Conservation (phyloP, 495 filamentous ascomycete species). For the Hypoxylon lienhwacheense region DNA sequence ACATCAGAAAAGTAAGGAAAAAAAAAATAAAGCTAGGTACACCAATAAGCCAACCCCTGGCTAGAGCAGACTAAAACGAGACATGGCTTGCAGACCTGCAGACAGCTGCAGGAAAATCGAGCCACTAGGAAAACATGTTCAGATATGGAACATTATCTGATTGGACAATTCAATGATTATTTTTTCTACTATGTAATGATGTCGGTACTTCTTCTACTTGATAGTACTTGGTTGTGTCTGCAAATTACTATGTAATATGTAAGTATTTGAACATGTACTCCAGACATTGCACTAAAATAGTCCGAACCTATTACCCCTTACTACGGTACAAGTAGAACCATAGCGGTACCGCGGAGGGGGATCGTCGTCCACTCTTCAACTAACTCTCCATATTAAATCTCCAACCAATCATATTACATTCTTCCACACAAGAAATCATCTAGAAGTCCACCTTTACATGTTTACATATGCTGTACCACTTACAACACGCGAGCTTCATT, state of each 20-base stretch:
- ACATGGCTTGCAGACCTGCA: slow-evolving; percentile 18
- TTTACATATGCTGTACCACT: slow-evolving; percentile 20
- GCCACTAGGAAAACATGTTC: slow-evolving; percentile 14
- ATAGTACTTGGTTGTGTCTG: too few species aligned
- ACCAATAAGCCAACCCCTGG: slow-evolving; percentile 13
- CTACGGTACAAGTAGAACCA: too few species aligned
- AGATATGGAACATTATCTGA: slow-evolving; percentile 19
- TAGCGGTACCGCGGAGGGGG: slow-evolving; percentile 11
- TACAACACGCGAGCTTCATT: slow-evolving; percentile 23
- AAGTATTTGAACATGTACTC: too few species aligned
- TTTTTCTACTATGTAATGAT: background rate
- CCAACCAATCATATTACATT: slow-evolving; percentile 1
- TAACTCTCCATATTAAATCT: background rate
- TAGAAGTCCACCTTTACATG: slow-evolving; percentile 24
- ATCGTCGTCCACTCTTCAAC: slow-evolving; percentile 11
- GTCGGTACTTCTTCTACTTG: too few species aligned
- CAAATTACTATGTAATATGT: too few species aligned
- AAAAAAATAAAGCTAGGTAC: slow-evolving; percentile 15
- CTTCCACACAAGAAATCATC: background rate
- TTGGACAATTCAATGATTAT: slow-evolving; percentile 19
- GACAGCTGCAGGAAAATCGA: slow-evolving; percentile 20
- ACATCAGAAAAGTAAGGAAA: background rate
- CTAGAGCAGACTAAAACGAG: slow-evolving; percentile 8
- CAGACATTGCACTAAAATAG: too few species aligned
- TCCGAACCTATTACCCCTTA: too few species aligned